Conservation (phyloP, 306 rosid species). For the Medicago lupulina region DNA sequence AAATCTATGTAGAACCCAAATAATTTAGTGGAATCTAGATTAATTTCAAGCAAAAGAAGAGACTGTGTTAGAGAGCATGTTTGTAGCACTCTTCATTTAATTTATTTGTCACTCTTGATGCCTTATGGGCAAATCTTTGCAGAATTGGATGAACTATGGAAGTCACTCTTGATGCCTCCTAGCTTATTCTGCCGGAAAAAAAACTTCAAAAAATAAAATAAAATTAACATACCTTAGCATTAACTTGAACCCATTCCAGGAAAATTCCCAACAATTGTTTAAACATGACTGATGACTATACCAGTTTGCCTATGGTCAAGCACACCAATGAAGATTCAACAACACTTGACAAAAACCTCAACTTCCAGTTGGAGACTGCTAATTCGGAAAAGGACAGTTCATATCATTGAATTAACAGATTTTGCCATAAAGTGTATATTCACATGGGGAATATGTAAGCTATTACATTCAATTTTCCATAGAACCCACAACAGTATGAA, state of each 20-base stretch:
- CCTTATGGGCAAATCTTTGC: not conserved
- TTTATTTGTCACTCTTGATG: not conserved
- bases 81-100: too few relatives aligned
- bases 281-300: not conserved
- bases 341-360: not conserved
- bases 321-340: not conserved
- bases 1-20: not conserved
- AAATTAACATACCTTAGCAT: not conserved
- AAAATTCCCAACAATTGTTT: not conserved
- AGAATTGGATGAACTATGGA: not conserved
- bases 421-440: not conserved
- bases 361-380: not conserved
- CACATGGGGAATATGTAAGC: not conserved
- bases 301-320: not conserved
- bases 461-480: slow-evolving; percentile 1
- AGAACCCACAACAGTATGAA: not conserved
- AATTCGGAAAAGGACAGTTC: not conserved
- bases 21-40: not conserved
- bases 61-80: not conserved
- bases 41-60: not conserved
- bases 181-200: not conserved
- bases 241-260: not conserved
- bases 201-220: not conserved
- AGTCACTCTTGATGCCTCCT: too few relatives aligned
- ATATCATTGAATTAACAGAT: not conserved